A percentile compares a stretch with the other conserved stretches of the same genome.
Evolutionary conservation across 306 rosid genomes (phyloP).

Genomic region (Calophaca sinica): DNA sequence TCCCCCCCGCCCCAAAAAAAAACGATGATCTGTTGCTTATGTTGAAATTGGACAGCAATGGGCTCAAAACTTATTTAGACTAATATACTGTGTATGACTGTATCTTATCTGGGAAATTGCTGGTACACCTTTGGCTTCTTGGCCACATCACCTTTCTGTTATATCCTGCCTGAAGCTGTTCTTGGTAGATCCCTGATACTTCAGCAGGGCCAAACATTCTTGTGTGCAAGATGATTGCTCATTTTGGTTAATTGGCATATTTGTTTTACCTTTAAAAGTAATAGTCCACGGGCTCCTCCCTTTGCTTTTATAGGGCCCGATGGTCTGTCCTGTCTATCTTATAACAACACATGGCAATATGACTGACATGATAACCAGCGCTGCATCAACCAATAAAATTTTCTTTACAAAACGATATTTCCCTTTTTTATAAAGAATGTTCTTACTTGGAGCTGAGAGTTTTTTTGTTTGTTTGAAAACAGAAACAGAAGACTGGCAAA

Average conservation of each 20-base stretch:
- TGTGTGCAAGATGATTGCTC: too few relatives aligned
- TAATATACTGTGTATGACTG: background rate
- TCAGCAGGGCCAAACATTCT: background rate
- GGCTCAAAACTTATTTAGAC: constrained; percentile 14
- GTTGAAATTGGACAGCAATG: constrained; percentile 20
- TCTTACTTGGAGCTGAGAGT: constrained; percentile 41
- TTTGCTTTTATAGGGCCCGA: background rate
- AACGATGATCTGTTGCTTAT: constrained; percentile 27
- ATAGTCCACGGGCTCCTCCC: background rate
- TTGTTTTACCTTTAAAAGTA: too few relatives aligned
- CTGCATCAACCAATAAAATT: background rate
- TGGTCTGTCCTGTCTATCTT: too few relatives aligned
- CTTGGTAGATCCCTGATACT: constrained; percentile 31
- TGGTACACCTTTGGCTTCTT: constrained; percentile 22
- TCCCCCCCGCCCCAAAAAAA: background rate
- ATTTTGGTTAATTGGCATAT: too few relatives aligned
- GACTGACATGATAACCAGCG: constrained; percentile 6
- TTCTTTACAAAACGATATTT: constrained; percentile 3
- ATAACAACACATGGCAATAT: background rate
- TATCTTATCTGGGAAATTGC: constrained; percentile 2
- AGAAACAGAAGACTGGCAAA: constrained; percentile 76
- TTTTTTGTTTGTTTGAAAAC: constrained; percentile 51
- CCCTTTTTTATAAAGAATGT: background rate
- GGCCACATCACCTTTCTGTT: constrained; percentile 7
- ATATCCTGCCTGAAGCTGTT: constrained; percentile 4